Evolutionary conservation across 345 rosid genomes (phyloP), one percentile per base, ranked within the genome.

Genomic region (Arabidopsis suecica): DNA sequence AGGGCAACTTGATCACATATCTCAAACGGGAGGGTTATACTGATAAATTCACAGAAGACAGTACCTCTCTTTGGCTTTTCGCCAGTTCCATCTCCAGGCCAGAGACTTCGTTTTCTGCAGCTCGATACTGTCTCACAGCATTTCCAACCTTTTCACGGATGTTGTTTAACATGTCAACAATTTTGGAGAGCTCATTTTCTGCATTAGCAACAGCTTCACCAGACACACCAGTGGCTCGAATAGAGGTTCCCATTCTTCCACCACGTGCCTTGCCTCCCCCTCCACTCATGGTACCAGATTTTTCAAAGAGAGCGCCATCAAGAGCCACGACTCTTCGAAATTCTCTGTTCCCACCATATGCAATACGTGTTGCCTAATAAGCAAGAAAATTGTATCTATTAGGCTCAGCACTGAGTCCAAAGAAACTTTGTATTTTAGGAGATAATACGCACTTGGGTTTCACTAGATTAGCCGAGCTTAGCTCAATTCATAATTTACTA

Each of bases 251-350:
- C 91, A 94, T 94, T 87, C 87, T 94, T 54, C 99, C 97, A 56
- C 97, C 97, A 36, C 93, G 91, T 59, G 97, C 98, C 85, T 87
- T 92, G 76, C 86, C 77, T 84, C 99, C 99, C 22, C 98, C 98
- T 51, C 99, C 99, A 76, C 92, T 95, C 97, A 95, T 92, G 9
- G 99, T 95, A 68, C 99, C 99, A 78, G 97, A 90, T 80, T 86
- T 89, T 85, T 92, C 97, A 71, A 95, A 90, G 70, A 95, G 96
- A 56, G 96, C 90, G 55, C 99, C 99, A 58, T 95, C 97, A 60
- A 95, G 90, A 38, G 99, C 92, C 68, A 90, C 99, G 14, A 94
- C 97, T 42, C 96, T 90, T 36, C 91, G 88, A 65, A 91, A 94
- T 51, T 94, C 98, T 85, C 71, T 81, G 68, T 80, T 86, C 72